These are phyloP conservation scores for Sphaerulina musiva DNA, from an alignment of 2,329 filamentous ascomycete species.

Conservation along the genomic window DNA sequence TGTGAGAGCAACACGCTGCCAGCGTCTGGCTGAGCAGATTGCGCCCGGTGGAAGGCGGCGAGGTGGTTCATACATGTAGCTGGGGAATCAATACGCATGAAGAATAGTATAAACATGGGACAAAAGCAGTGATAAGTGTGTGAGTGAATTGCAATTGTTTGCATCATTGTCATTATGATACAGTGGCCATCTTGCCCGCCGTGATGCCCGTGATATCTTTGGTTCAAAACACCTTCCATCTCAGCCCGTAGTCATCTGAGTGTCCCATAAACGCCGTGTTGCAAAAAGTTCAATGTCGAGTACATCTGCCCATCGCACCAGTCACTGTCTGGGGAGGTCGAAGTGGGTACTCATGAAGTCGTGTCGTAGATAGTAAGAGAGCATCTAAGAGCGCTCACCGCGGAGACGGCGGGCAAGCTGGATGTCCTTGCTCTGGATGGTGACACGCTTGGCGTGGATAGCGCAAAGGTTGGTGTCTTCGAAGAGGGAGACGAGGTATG, in stretches of 20 bases:
- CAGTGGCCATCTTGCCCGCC: conserved; percentile 19
- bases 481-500: conserved; percentile 92
- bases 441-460: conserved; percentile 92
- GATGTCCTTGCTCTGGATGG: conserved; percentile 88
- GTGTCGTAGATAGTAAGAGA: conserved; percentile 20
- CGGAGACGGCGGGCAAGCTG: conserved; percentile 66
- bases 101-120: background rate
- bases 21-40: conserved; percentile 4
- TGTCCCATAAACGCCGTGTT: conserved; percentile 21
- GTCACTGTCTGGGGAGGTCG: conserved; percentile 29
- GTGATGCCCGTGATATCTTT: conserved; percentile 30
- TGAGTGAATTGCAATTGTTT: conserved; percentile 26
- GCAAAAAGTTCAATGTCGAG: conserved; percentile 14
- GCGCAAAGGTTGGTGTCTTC: conserved; percentile 94
- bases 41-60: conserved; percentile 6
- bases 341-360: conserved; percentile 19
- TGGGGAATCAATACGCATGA: background rate
- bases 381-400: conserved; percentile 48
- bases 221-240: conserved; percentile 24
- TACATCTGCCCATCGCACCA: conserved; percentile 29
- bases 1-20: background rate
- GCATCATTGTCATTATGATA: conserved; percentile 39
- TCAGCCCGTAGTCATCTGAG: conserved; percentile 24
- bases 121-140: background rate
- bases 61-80: background rate